Evolutionary conservation across 2,329 filamentous ascomycete species (phyloP), one percentile per base, ranked within the genome.

Genomic region (Blumeriella jaapii): DNA sequence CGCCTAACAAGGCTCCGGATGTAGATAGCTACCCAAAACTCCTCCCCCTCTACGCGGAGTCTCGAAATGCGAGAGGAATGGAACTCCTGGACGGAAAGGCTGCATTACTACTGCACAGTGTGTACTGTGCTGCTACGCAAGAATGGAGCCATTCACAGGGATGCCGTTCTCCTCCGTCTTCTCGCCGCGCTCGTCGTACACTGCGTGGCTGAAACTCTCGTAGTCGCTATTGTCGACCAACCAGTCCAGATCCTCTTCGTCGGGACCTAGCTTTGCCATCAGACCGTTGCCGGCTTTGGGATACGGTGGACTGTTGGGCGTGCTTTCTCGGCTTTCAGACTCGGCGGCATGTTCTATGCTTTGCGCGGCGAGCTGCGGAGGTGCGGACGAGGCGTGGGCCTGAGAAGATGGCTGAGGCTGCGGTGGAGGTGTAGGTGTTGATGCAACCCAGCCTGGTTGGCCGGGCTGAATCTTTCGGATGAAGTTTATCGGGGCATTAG

Each of bases 211-310:
- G 32, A 57, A 58, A 6, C 50, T 50, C 9, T 53, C 48, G 31
- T 50, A 55, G 43, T 56, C 55, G 19, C 41, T 46, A 31, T 74
- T 69, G 46, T 80, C 76, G 6, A 74, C 67, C 15, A 81, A 54
- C 60, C 75, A 77, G 38, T 73, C 63, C 24, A 76, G 47, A 50
- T 80, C 74, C 16, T 72, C 67, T 12, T 62, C 63, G 44, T 78
- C 70, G 1, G 66, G 64, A 5, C 68, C 63, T 13, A 79, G 51
- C 15, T 63, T 57, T 6, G 51, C 46, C 55, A 58, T 67, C 17
- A 81, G 59, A 2, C 77, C 76, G 36, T 75, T 66, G 2, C 76
- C 77, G 5, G 75, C 62, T 42, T 68, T 68, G 0, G 75, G 75
- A 45, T 80, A 80, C 27, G 75, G 64, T 17, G 71, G 66, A 48